These are phyloP conservation scores for Corchorus capsularis DNA, from an alignment of 345 rosid species.

Conservation along the genomic window DNA sequence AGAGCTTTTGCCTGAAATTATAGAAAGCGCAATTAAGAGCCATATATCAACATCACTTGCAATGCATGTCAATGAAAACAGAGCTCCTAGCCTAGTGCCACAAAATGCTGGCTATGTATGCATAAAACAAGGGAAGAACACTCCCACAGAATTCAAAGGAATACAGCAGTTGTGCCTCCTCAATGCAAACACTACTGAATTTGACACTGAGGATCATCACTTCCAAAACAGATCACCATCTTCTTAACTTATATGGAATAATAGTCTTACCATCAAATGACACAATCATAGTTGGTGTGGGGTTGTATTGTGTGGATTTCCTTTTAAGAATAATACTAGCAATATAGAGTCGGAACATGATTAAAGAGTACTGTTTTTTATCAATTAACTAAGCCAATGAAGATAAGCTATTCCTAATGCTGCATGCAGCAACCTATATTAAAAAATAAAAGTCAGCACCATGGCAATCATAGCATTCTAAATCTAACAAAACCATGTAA, in stretches of 20 bases:
- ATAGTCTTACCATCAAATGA: no score
- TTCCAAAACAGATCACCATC: no score
- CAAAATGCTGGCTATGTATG: conserved; percentile 1
- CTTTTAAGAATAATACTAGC: no score
- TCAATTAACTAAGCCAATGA: no score
- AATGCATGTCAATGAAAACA: neutral
- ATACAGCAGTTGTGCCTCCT: neutral
- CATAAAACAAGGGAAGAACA: neutral
- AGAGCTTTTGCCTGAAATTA: conserved; percentile 54
- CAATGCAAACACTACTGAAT: neutral
- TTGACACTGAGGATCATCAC: no score
- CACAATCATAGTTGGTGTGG: no score
- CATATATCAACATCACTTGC: neutral
- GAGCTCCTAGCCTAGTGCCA: neutral
- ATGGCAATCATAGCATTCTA: no score
- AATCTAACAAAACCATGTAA: no score
- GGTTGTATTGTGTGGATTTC: no score
- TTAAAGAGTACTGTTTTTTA: no score
- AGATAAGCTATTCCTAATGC: neutral
- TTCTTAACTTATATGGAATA: no score
- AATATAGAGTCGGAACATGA: no score
- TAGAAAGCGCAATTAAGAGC: conserved; percentile 9
- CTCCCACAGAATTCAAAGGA: neutral
- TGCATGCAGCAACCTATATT: neutral
- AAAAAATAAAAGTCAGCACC: neutral